phyloP scores from a whole-genome alignment of 2,329 filamentous ascomycete genomes.

The Curvularia spicifera region DNA sequence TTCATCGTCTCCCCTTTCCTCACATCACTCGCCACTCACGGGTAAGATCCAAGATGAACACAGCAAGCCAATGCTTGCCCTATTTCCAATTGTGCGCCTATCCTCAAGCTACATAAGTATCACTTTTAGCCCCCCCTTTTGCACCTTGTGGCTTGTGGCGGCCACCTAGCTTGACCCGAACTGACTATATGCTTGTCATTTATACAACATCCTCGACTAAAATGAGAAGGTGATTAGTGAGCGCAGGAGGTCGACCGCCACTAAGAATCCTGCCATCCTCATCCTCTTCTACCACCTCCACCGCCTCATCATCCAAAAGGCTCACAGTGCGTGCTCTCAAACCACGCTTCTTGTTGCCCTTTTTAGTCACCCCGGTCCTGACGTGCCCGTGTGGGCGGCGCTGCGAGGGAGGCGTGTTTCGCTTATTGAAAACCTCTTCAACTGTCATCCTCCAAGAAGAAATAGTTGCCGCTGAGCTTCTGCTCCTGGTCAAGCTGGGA shows the following conservation, averaged over 20 bases:
- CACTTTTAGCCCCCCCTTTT: not conserved
- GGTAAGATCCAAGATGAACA: not conserved
- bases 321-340: slow-evolving; percentile 38
- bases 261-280: slow-evolving; percentile 63
- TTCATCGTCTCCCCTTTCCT: not conserved
- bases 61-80: not conserved
- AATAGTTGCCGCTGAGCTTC: slow-evolving; percentile 92
- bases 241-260: slow-evolving; percentile 71
- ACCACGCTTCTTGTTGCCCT: slow-evolving; percentile 46
- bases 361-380: slow-evolving; percentile 47
- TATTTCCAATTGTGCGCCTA: not conserved
- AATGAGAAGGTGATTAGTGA: slow-evolving; percentile 6
- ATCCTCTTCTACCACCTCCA: slow-evolving; percentile 67
- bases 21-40: not conserved
- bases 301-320: slow-evolving; percentile 61
- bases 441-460: slow-evolving; percentile 91
- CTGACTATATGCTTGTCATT: slow-evolving; percentile 13
- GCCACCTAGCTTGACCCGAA: slow-evolving; percentile 65
- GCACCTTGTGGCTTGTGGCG: slow-evolving; percentile 17
- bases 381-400: slow-evolving; percentile 51
- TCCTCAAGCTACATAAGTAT: not conserved
- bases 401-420: slow-evolving; percentile 48
- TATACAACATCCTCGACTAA: not conserved
- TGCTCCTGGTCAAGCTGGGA: slow-evolving; percentile 98
- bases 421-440: slow-evolving; percentile 68